Percentiles rank a stretch among this genome's conserved stretches.
Evolutionary conservation across 2,329 filamentous ascomycete species (phyloP).

Genomic region (Mollisiaceae sp.): DNA sequence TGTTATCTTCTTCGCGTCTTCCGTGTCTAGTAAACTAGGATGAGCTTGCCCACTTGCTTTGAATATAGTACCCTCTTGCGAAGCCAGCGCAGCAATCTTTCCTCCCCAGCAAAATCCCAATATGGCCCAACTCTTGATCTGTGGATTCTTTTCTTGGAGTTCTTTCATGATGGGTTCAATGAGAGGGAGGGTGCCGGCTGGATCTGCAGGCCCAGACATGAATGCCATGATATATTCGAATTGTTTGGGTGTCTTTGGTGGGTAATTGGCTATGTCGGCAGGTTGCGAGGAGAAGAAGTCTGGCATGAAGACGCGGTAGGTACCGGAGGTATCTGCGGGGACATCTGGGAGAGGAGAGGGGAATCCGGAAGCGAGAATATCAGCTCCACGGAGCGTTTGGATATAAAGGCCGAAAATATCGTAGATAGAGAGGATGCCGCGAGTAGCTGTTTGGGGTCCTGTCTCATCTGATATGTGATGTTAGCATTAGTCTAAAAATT

Average conservation of each 20-base stretch:
- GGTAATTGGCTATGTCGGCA: constrained; percentile 26
- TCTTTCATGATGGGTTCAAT: constrained; percentile 21
- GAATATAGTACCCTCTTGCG: constrained; percentile 60
- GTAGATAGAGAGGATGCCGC: constrained; percentile 64
- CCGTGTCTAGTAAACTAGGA: constrained; percentile 65
- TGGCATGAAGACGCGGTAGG: constrained; percentile 85
- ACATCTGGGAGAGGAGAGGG: constrained; percentile 1
- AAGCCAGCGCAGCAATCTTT: constrained; percentile 64
- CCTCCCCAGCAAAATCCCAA: constrained; percentile 70
- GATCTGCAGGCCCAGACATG: constrained; percentile 28
- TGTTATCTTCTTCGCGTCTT: constrained; percentile 63
- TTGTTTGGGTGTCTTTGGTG: constrained; percentile 29
- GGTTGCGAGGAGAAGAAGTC: constrained; percentile 79
- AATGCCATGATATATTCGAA: constrained; percentile 32
- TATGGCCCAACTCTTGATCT: constrained; percentile 35
- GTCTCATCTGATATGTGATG: constrained; percentile 47
- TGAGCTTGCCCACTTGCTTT: constrained; percentile 56
- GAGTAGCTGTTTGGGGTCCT: constrained; percentile 52
- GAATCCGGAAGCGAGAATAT: constrained; percentile 61
- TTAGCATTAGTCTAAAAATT: neutral
- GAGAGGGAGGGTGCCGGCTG: constrained; percentile 19
- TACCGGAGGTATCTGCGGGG: constrained; percentile 49
- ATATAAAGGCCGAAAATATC: constrained; percentile 73
- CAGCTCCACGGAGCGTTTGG: constrained; percentile 71
- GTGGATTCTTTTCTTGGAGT: constrained; percentile 18